A percentile compares a stretch with the other conserved stretches of the same genome.
Conservation (phyloP, 306 rosid species). For the Begonia fuchsioides region DNA sequence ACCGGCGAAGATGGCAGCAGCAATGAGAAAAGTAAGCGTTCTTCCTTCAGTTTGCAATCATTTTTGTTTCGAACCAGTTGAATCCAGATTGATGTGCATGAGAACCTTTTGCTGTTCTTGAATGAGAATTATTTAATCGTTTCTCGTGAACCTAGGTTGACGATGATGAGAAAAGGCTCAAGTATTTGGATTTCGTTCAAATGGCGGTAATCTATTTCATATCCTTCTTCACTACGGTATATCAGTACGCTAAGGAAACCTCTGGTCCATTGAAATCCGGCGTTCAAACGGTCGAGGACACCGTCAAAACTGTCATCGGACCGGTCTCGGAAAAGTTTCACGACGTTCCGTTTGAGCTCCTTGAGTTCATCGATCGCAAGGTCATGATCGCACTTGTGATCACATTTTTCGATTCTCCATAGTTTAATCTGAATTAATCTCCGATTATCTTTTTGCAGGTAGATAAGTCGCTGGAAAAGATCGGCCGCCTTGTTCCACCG, state of each 20-base stretch:
- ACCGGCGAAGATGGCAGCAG: no score
- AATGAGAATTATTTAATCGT: no score
- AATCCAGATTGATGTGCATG: no score
- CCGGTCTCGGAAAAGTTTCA: constrained; percentile 38
- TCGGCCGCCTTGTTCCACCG: constrained; percentile 21
- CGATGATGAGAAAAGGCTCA: constrained; percentile 15
- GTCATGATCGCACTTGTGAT: constrained; percentile 8
- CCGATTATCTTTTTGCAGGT: constrained; percentile 16
- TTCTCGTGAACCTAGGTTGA: constrained; percentile 11
- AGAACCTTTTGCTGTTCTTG: no score
- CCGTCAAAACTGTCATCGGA: constrained; percentile 28
- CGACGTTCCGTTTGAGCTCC: constrained; percentile 29
- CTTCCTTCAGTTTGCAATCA: no score
- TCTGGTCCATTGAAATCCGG: constrained; percentile 36
- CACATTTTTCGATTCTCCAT: background rate
- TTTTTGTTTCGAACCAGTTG: no score
- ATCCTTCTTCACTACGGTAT: constrained; percentile 21
- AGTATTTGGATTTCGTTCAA: constrained; percentile 32
- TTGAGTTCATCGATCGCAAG: constrained; percentile 32
- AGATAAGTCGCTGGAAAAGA: constrained; percentile 20
- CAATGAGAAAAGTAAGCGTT: no score
- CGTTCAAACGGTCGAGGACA: constrained; percentile 32
- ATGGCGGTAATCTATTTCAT: constrained; percentile 23
- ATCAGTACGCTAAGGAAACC: constrained; percentile 34
- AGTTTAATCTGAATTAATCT: background rate